phyloP scores from a whole-genome alignment of 2,329 filamentous ascomycete genomes.

The Trichoderma sp. region DNA sequence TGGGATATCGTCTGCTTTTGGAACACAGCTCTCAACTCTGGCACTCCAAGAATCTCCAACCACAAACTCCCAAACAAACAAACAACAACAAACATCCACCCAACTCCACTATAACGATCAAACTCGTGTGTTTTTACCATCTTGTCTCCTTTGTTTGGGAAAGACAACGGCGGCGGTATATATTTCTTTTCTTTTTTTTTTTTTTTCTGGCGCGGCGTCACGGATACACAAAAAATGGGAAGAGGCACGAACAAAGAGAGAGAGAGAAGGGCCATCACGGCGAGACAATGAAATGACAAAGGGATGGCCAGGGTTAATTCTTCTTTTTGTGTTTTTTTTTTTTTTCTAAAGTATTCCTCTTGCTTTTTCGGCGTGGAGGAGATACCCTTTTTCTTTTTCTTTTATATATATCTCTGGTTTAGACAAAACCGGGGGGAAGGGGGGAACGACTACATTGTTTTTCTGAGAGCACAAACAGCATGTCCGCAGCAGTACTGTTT shows the following conservation, averaged over 20 bases:
- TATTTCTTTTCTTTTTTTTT: neutral
- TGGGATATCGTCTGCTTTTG: neutral
- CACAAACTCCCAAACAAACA: neutral
- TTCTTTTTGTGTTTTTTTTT: neutral
- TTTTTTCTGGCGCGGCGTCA: constrained; percentile 11
- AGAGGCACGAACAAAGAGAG: neutral
- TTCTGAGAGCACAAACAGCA: neutral
- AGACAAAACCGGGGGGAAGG: neutral
- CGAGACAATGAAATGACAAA: neutral
- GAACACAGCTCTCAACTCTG: neutral
- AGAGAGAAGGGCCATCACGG: neutral
- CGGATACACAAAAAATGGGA: neutral
- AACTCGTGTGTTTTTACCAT: neutral
- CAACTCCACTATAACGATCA: constrained; percentile 14
- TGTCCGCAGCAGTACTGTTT: constrained; percentile 4
- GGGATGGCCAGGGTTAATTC: constrained; percentile 7
- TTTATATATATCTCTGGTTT: neutral
- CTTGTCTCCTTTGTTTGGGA: constrained; percentile 9
- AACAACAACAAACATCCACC: neutral
- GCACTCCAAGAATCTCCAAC: neutral
- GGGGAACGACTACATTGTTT: neutral
- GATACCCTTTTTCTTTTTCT: neutral
- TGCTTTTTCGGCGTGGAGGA: neutral
- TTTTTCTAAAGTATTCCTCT: neutral
- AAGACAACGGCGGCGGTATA: constrained; percentile 3